Percentiles rank a stretch among this genome's conserved stretches.
These are phyloP conservation scores for Sugiyamaella mastotermitis DNA, from an alignment of 805 yeast genomes.

Conservation along the genomic window DNA sequence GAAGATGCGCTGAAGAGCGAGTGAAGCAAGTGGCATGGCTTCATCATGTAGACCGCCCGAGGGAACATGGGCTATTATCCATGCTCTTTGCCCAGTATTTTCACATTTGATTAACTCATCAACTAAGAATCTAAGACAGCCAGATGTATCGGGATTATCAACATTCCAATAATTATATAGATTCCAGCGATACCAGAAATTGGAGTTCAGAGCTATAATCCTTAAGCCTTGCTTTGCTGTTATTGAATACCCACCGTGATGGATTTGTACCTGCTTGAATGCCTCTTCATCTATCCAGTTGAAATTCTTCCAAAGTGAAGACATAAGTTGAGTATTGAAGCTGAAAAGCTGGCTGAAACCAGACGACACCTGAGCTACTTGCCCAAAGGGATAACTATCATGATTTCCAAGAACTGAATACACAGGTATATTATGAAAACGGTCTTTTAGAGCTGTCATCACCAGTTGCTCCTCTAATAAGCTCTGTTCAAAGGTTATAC, in stretches of 20 bases:
- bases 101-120: conserved; percentile 58
- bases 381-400: conserved; percentile 68
- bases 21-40: conserved; percentile 56
- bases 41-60: conserved; percentile 43
- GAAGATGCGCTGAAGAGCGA: conserved; percentile 49
- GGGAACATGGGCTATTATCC: conserved; percentile 73
- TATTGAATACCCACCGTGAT: conserved; percentile 57
- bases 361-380: conserved; percentile 49
- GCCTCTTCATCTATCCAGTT: conserved; percentile 38
- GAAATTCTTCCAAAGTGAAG: conserved; percentile 42
- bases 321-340: conserved; percentile 44
- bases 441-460: conserved; percentile 43
- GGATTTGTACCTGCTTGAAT: conserved; percentile 36
- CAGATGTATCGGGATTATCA: conserved; percentile 52
- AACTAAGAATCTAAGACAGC: conserved; percentile 54
- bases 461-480: conserved; percentile 45
- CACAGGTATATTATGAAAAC: conserved; percentile 48
- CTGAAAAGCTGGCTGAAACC: conserved; percentile 38
- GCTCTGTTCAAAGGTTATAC: conserved; percentile 41
- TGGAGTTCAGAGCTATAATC: conserved; percentile 58
- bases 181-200: conserved; percentile 60
- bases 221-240: conserved; percentile 52
- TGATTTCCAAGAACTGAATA: conserved; percentile 65
- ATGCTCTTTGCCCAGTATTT: conserved; percentile 51
- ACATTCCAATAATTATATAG: conserved; percentile 49